These are phyloP conservation scores for Parathielavia appendiculata DNA, from an alignment of 495 filamentous ascomycete genomes.

Conservation along the genomic window DNA sequence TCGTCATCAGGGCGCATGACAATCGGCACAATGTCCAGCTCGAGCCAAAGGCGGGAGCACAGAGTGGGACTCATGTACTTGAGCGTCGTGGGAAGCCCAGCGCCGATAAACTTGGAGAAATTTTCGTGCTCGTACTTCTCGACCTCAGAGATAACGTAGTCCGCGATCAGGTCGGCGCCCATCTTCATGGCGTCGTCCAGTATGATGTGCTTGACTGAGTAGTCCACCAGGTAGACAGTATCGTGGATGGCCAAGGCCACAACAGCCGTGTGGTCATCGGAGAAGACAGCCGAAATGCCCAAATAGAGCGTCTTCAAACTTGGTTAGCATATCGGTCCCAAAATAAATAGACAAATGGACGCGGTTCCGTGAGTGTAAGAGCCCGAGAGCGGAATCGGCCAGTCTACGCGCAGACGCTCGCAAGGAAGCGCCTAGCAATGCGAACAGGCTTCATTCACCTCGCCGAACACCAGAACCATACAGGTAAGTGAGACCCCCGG, in stretches of 20 bases:
- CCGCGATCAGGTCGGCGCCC: conserved; percentile 44
- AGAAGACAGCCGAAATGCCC: conserved; percentile 53
- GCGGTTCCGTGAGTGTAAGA: too few relatives aligned
- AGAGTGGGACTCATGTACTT: conserved; percentile 53
- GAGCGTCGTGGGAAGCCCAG: conserved; percentile 51
- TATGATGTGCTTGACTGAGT: conserved; percentile 54
- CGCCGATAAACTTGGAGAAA: conserved; percentile 62
- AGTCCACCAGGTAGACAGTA: conserved; percentile 73
- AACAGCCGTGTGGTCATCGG: conserved; percentile 46
- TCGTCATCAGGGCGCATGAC: conserved; percentile 46
- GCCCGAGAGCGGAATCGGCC: too few relatives aligned
- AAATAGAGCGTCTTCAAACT: conserved; percentile 54
- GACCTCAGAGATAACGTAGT: conserved; percentile 51
- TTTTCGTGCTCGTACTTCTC: conserved; percentile 56
- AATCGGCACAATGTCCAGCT: conserved; percentile 72
- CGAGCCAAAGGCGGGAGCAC: conserved; percentile 70
- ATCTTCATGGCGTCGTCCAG: conserved; percentile 33
- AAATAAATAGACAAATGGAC: too few relatives aligned
- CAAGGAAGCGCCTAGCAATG: too few relatives aligned
- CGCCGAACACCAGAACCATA: background rate
- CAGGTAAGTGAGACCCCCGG: too few relatives aligned
- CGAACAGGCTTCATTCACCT: too few relatives aligned
- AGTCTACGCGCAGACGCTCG: too few relatives aligned
- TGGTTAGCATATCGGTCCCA: conserved; percentile 20
- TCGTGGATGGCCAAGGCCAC: conserved; percentile 71